A percentile compares a stretch with the other conserved stretches of the same genome.
phyloP scores from a whole-genome alignment of 2,329 filamentous ascomycete species.

The Ophidiomyces ophidiicola region DNA sequence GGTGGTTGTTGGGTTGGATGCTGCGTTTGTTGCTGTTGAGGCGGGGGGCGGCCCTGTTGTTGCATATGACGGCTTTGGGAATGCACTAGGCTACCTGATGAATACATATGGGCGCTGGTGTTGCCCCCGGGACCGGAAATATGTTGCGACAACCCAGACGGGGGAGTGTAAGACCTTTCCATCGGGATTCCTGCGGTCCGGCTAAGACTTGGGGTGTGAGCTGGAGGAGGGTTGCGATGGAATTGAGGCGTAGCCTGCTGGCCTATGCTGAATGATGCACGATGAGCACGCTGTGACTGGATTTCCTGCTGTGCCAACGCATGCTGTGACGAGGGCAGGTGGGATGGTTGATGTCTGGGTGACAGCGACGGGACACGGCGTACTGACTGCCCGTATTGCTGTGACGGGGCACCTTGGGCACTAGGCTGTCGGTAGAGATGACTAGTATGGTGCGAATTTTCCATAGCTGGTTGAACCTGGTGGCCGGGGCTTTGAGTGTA shows the following conservation, averaged over 20 bases:
- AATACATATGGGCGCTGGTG: conserved; percentile 1
- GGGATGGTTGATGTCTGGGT: conserved; percentile 11
- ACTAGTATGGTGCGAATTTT: conserved; percentile 1
- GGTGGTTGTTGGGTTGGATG: conserved; percentile 7
- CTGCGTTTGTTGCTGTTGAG: conserved; percentile 8
- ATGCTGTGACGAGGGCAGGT: conserved; percentile 15
- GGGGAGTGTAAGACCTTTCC: conserved; percentile 32
- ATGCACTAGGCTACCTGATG: conserved; percentile 1
- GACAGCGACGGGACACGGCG: conserved; percentile 11
- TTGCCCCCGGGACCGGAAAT: conserved; percentile 11
- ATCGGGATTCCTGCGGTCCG: conserved; percentile 18
- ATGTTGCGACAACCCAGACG: conserved; percentile 24
- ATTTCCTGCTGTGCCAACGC: conserved; percentile 15
- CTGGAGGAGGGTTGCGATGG: conserved; percentile 27
- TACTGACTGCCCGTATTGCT: conserved; percentile 6
- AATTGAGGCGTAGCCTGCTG: conserved; percentile 21
- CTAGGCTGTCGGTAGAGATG: conserved; percentile 7
- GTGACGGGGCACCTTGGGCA: conserved; percentile 6
- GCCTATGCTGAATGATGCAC: conserved; percentile 23
- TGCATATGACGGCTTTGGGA: conserved; percentile 2
- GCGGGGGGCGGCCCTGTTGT: conserved; percentile 5
- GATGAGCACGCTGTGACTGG: conserved; percentile 20
- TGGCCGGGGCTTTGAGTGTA: background rate
- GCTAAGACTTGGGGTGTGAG: conserved; percentile 13
- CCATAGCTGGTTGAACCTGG: conserved; percentile 1